Evolutionary conservation across 495 filamentous ascomycete genomes (phyloP), one percentile per base, ranked within the genome.

Genomic region (Glonium stellatum): DNA sequence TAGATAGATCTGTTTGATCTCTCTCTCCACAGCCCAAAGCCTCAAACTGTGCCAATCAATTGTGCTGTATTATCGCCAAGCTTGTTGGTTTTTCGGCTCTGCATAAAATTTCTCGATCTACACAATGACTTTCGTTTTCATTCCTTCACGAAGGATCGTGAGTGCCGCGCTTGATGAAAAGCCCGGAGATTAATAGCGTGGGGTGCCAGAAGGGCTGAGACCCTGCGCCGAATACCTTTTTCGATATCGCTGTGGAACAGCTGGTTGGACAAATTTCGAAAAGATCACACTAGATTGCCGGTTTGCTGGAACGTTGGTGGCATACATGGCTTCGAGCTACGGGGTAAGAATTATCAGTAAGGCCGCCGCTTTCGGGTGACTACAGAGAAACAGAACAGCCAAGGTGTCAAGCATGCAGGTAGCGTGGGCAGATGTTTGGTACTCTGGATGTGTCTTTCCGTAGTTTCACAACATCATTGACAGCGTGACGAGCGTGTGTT

Each of bases 111-210:
- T 15, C 39, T 44, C 18, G 39, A 44, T 13, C 39, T 11, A 44
- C 39, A 13, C 36, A 39, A 15, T 15, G 36, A 39, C 8, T 39
- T 8, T 39, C 36, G 15, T 8, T 39, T 39, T 39, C 15, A 39
- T 8, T 15, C 36, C 8, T 39, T 15, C 15, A 15, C 8, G 36
- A 8, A 39, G 39, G 13, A 18, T 44, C 13, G 39, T 44, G 13
- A n/a, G n/a, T 44, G 13, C 13, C 39, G 39, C 39, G 39, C 39
- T 44, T 44, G 39, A 44, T 18, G 12, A 18, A 44, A 11, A 44
- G 25, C 18, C 25, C 48, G 48, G 48, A 51, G 23, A 51, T 51
- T 51, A 51, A 31, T 25, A 51, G 48, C 48, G 48, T 51, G 48
- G 48, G 48, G 48, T 51, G 21, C 39, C 18, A 5, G 48, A 31